Evolutionary conservation across 1,284 basidiomycete species (phyloP).

Genomic region (Salmacisia buchloeana): DNA sequence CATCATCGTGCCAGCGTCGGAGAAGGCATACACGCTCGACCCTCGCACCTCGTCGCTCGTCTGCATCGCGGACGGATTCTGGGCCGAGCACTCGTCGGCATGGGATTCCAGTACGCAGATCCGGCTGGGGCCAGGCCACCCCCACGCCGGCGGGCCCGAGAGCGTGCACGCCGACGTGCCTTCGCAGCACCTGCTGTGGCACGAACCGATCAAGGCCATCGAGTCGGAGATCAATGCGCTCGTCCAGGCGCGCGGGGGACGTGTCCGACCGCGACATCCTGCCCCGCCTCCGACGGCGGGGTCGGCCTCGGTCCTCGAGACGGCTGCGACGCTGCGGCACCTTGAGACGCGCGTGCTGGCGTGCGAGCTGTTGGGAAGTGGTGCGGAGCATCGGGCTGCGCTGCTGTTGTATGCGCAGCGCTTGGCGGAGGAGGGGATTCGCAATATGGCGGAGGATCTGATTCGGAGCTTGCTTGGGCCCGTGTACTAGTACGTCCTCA

Average conservation of each 20-base stretch:
- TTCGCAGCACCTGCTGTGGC: too few species aligned
- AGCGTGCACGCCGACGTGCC: too few species aligned
- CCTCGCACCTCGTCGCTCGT: slow-evolving; percentile 29
- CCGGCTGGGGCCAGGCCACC: too few species aligned
- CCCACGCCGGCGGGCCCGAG: too few species aligned
- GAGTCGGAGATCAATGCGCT: slow-evolving; percentile 41
- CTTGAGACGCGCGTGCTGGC: slow-evolving; percentile 43
- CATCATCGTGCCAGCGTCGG: slow-evolving; percentile 24
- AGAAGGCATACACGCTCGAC: slow-evolving; percentile 42
- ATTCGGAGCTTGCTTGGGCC: slow-evolving; percentile 42
- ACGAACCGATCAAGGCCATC: slow-evolving; percentile 36
- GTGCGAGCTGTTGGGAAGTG: slow-evolving; percentile 39
- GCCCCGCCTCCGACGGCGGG: not conserved
- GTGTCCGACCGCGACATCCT: not conserved
- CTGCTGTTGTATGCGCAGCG: slow-evolving; percentile 35
- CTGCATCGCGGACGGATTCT: slow-evolving; percentile 36
- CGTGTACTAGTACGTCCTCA: slow-evolving; percentile 31
- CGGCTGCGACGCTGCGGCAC: slow-evolving; percentile 37
- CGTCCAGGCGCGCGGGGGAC: slow-evolving; percentile 20
- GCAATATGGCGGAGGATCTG: slow-evolving; percentile 43
- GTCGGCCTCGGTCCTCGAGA: slow-evolving; percentile 26
- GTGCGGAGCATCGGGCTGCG: slow-evolving; percentile 37
- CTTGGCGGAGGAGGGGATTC: slow-evolving; percentile 43
- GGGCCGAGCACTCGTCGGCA: slow-evolving; percentile 34
- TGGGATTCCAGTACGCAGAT: slow-evolving; percentile 25